phyloP scores from a whole-genome alignment of 2,329 filamentous ascomycete genomes.

The Gaeumannomyces sp. region DNA sequence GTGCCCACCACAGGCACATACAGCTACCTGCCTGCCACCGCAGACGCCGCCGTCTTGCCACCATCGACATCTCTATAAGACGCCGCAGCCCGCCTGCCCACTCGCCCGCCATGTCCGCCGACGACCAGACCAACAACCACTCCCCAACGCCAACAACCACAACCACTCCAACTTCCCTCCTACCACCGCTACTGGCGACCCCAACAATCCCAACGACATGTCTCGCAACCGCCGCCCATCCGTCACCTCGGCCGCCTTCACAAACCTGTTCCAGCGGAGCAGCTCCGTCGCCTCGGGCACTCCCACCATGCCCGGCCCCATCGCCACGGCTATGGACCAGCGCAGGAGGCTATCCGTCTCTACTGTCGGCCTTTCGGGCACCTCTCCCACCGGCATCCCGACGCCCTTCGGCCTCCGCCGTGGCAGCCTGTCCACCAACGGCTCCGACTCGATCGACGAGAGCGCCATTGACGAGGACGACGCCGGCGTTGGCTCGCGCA shows the following conservation, averaged over 20 bases:
- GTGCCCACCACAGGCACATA: no score
- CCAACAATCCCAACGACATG: slow-evolving; percentile 24
- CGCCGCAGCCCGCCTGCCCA: neutral
- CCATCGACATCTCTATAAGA: neutral
- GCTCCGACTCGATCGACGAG: slow-evolving; percentile 62
- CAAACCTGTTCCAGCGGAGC: slow-evolving; percentile 53
- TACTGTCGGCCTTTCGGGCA: slow-evolving; percentile 67
- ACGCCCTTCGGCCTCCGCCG: slow-evolving; percentile 49
- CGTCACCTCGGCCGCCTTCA: slow-evolving; percentile 50
- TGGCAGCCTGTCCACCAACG: slow-evolving; percentile 63
- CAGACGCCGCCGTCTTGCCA: neutral
- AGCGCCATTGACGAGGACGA: slow-evolving; percentile 67
- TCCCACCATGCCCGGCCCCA: slow-evolving; percentile 38
- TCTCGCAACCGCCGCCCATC: slow-evolving; percentile 45
- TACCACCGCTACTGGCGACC: slow-evolving; percentile 14
- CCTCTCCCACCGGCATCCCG: slow-evolving; percentile 51
- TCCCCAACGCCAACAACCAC: slow-evolving; percentile 9
- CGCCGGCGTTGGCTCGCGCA: slow-evolving; percentile 41
- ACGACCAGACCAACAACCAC: slow-evolving; percentile 24
- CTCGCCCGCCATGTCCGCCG: slow-evolving; percentile 23
- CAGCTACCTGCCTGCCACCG: no score
- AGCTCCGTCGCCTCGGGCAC: slow-evolving; percentile 40
- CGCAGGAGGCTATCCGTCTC: slow-evolving; percentile 67
- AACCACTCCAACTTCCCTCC: slow-evolving; percentile 16
- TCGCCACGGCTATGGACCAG: slow-evolving; percentile 41